Conservation (phyloP, 345 rosid species). For the Eucalyptus marginata region DNA sequence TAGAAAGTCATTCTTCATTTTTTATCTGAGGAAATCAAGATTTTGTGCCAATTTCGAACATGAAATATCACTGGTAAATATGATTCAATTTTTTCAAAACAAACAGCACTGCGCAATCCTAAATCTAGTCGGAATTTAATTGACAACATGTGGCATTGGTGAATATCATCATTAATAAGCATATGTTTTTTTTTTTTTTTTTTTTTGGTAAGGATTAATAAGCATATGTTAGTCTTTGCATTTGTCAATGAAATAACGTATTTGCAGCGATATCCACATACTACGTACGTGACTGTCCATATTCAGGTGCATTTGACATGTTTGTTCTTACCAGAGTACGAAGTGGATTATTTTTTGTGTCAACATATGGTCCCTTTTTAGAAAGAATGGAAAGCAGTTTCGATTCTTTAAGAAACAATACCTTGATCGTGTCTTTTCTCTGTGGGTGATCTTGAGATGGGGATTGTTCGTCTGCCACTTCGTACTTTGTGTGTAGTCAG, state of each 20-base stretch:
- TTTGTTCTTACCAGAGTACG: background rate
- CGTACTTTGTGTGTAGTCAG: background rate
- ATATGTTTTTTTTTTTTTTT: no score
- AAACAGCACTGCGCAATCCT: background rate
- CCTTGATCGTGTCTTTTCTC: background rate
- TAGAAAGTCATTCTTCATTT: background rate
- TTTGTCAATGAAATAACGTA: background rate
- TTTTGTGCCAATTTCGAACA: fast-evolving
- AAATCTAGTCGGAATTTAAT: no score
- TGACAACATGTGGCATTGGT: background rate
- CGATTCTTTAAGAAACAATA: background rate
- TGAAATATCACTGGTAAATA: background rate
- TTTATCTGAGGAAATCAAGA: background rate
- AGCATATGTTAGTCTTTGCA: background rate
- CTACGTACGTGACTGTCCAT: background rate
- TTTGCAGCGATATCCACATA: background rate
- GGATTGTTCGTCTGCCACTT: background rate
- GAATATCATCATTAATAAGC: no score
- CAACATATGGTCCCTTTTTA: background rate
- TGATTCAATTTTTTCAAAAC: background rate
- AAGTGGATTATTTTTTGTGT: background rate
- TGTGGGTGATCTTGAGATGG: background rate
- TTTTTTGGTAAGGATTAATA: no score
- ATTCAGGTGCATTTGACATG: background rate
- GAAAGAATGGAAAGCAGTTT: background rate